A percentile compares a stretch with the other conserved stretches of the same genome.
Conservation (phyloP, 306 rosid genomes). For the Glycyrrhiza uralensis region DNA sequence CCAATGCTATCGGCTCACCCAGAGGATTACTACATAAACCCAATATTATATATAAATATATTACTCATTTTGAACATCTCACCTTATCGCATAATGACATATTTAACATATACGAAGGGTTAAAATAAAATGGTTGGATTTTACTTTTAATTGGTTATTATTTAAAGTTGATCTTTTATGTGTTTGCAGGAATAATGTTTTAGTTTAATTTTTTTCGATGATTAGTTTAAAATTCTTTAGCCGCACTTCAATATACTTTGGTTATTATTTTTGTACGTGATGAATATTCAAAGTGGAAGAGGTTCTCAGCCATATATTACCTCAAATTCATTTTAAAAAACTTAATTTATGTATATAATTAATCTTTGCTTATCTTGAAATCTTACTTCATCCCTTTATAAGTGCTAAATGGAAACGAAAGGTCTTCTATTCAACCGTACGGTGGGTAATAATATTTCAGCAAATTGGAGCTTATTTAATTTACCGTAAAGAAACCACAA, state of each 20-base stretch:
- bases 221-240: not conserved
- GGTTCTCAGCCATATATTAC: too few relatives aligned
- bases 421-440: constrained; percentile 20
- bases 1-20: too few relatives aligned
- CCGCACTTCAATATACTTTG: not conserved
- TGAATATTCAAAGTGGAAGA: constrained; percentile 12
- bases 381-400: not conserved
- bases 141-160: not conserved
- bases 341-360: not conserved
- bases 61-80: not conserved
- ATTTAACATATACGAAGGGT: not conserved
- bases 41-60: too few relatives aligned
- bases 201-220: not conserved
- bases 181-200: not conserved
- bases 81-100: not conserved
- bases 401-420: constrained; percentile 10
- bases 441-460: constrained; percentile 6
- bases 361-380: constrained; percentile 11
- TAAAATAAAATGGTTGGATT: not conserved
- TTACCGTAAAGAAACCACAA: not conserved
- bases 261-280: not conserved
- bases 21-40: too few relatives aligned
- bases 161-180: not conserved
- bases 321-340: not conserved
- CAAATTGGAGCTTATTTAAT: constrained; percentile 6